These are phyloP conservation scores for Xylaria telfairii DNA, from an alignment of 495 filamentous ascomycete genomes.

Conservation along the genomic window DNA sequence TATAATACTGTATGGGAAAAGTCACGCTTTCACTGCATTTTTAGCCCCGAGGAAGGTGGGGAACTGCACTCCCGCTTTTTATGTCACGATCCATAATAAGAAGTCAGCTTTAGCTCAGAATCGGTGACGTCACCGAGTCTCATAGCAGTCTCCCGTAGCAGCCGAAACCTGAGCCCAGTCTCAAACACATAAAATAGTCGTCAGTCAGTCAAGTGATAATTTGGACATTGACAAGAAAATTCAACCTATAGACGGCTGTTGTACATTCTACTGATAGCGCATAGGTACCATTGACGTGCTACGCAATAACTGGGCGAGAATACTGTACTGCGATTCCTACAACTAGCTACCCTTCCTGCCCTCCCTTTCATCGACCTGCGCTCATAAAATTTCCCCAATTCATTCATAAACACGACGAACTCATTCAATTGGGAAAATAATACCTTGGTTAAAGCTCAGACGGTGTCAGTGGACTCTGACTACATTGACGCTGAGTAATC, in stretches of 20 bases:
- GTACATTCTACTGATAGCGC: neutral
- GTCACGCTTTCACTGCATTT: too few relatives aligned
- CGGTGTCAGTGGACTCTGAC: neutral
- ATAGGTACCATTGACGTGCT: neutral
- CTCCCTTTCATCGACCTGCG: neutral
- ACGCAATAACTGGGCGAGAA: neutral
- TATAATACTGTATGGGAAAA: too few relatives aligned
- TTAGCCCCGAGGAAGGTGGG: neutral
- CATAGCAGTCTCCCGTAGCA: neutral
- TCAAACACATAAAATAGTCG: neutral
- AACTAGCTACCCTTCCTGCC: neutral
- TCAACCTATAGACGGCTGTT: neutral
- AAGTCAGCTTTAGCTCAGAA: neutral
- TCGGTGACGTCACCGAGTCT: slow-evolving; percentile 21
- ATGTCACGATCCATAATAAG: neutral
- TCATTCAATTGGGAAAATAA: neutral
- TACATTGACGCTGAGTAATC: slow-evolving; percentile 14
- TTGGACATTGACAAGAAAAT: neutral
- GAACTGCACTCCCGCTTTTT: neutral
- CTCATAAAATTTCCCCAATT: neutral
- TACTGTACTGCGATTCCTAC: neutral
- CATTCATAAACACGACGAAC: neutral
- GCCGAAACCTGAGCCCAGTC: neutral
- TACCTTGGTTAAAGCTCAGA: neutral
- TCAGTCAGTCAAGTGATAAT: neutral